These are phyloP conservation scores for Priceomyces carsonii DNA, from an alignment of 805 yeast species.

Conservation along the genomic window DNA sequence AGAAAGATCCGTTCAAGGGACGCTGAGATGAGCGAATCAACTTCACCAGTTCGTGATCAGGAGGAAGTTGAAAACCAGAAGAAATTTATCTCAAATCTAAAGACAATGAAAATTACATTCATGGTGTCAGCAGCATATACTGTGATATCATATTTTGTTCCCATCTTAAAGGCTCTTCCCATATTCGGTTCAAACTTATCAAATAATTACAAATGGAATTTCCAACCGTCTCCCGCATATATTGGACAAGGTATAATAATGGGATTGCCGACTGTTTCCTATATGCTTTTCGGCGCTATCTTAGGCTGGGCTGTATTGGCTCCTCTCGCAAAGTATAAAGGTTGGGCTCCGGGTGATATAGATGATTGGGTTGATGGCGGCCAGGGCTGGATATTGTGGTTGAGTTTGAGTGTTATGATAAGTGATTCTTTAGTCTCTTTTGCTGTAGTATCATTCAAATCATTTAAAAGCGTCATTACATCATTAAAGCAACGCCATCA, in stretches of 20 bases:
- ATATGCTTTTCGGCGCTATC: constrained; percentile 87
- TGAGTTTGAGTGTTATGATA: constrained; percentile 89
- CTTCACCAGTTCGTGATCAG: background rate
- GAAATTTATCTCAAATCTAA: constrained; percentile 48
- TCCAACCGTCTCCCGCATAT: constrained; percentile 97
- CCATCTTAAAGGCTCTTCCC: constrained; percentile 67
- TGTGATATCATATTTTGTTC: constrained; percentile 67
- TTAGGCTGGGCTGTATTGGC: constrained; percentile 94
- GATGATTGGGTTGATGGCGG: constrained; percentile 94
- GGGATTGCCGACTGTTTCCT: constrained; percentile 90
- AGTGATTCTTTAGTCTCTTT: constrained; percentile 87
- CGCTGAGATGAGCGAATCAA: background rate
- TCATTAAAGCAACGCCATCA: no score
- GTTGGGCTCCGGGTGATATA: constrained; percentile 89
- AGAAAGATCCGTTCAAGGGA: background rate
- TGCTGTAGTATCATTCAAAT: constrained; percentile 54
- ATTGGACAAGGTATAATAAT: constrained; percentile 96
- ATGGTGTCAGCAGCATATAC: constrained; percentile 72
- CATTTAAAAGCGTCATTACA: constrained; percentile 23
- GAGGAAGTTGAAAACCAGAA: constrained; percentile 4
- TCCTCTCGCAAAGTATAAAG: constrained; percentile 65
- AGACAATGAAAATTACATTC: constrained; percentile 62
- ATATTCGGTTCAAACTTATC: constrained; percentile 72
- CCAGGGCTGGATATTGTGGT: constrained; percentile 98
- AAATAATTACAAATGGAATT: constrained; percentile 69